These are phyloP conservation scores for Pyricularia grisea DNA, from an alignment of 2,329 filamentous ascomycete species.

Conservation along the genomic window DNA sequence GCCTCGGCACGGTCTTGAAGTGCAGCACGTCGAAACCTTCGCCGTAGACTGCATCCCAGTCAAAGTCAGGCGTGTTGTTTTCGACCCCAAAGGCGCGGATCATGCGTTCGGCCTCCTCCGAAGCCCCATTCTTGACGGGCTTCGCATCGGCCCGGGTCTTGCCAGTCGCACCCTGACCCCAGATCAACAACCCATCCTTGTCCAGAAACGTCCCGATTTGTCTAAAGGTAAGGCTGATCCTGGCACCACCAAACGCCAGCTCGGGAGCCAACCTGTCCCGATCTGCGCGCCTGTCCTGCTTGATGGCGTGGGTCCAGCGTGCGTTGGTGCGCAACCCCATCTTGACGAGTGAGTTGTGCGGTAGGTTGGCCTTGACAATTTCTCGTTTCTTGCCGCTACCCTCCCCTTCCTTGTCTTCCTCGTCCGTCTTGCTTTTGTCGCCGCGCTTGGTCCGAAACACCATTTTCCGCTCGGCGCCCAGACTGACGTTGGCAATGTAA, in stretches of 20 bases:
- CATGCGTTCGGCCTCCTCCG: slow-evolving; percentile 55
- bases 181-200: slow-evolving; percentile 57
- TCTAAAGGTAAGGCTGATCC: slow-evolving; percentile 89
- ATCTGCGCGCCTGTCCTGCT: slow-evolving; percentile 67
- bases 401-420: slow-evolving; percentile 19
- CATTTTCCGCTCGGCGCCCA: slow-evolving; percentile 91
- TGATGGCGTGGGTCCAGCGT: slow-evolving; percentile 87
- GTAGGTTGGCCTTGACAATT: slow-evolving; percentile 61
- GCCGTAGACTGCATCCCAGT: slow-evolving; percentile 71
- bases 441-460: slow-evolving; percentile 73
- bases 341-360: slow-evolving; percentile 81
- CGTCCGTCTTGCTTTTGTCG: slow-evolving; percentile 19
- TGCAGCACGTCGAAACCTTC: slow-evolving; percentile 77
- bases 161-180: slow-evolving; percentile 78
- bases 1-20: slow-evolving; percentile 39
- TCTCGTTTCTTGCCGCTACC: slow-evolving; percentile 30
- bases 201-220: slow-evolving; percentile 79
- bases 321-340: slow-evolving; percentile 76
- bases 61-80: slow-evolving; percentile 64
- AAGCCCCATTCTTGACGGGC: slow-evolving; percentile 60
- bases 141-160: slow-evolving; percentile 55
- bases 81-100: slow-evolving; percentile 75
- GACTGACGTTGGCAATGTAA: slow-evolving; percentile 83
- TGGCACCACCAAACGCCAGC: slow-evolving; percentile 60
- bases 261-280: slow-evolving; percentile 62